Percentiles rank a stretch among this genome's conserved stretches.
Evolutionary conservation across 2,329 filamentous ascomycete genomes (phyloP).

Genomic region (Cytospora paraplurivora): DNA sequence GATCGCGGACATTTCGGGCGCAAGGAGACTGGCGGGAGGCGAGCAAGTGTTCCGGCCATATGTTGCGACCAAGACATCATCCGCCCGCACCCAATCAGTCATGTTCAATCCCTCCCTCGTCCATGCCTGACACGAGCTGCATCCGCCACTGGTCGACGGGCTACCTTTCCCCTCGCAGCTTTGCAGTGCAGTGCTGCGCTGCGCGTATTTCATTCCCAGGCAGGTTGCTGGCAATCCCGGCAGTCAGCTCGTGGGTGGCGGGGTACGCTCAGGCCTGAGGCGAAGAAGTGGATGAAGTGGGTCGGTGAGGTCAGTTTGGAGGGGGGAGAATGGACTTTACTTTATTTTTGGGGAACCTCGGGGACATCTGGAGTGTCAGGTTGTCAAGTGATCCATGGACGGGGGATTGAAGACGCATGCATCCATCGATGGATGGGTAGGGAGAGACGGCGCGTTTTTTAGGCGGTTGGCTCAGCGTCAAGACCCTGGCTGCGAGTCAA

Average conservation of each 20-base stretch:
- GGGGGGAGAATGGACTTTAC: not conserved
- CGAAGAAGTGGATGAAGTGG: constrained; percentile 8
- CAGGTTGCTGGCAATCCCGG: not conserved
- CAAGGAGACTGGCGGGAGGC: constrained; percentile 2
- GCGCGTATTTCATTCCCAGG: not conserved
- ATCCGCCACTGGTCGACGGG: not conserved
- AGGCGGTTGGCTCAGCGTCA: not conserved
- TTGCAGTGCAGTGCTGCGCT: not conserved
- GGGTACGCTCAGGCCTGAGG: not conserved
- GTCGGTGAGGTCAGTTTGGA: constrained; percentile 13
- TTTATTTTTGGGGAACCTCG: no score
- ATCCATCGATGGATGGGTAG: not conserved
- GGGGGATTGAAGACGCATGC: not conserved
- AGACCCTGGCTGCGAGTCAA: not conserved
- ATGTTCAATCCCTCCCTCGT: not conserved
- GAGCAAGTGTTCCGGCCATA: constrained; percentile 1
- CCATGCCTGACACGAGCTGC: not conserved
- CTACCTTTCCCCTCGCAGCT: no score
- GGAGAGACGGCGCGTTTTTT: not conserved
- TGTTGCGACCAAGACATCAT: constrained; percentile 3
- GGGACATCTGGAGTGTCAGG: not conserved
- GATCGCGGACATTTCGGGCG: not conserved
- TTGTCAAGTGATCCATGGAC: not conserved
- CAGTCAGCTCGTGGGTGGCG: constrained; percentile 1
- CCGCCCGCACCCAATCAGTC: constrained; percentile 6